Percentiles rank a stretch among this genome's conserved stretches.
phyloP scores from a whole-genome alignment of 345 rosid species.

The Dipteronia sinensis region DNA sequence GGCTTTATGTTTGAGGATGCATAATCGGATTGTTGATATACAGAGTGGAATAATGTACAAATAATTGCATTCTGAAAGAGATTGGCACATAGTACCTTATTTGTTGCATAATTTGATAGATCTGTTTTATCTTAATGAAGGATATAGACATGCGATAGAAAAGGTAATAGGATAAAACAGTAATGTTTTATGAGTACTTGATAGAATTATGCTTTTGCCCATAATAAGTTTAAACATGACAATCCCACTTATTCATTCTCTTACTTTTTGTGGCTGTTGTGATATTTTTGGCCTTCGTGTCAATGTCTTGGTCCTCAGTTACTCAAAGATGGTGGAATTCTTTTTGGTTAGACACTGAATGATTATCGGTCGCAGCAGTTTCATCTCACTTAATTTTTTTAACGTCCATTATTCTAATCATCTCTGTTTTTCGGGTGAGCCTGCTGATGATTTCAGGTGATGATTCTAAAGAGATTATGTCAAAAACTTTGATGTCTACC shows the following conservation, averaged over 20 bases:
- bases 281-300: not conserved
- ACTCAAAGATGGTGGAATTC: not conserved
- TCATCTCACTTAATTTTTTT: not conserved
- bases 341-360: not conserved
- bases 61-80: not conserved
- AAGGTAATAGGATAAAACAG: not conserved
- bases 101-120: not conserved
- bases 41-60: not conserved
- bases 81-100: not conserved
- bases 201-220: not conserved
- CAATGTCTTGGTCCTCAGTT: not conserved
- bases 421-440: not conserved
- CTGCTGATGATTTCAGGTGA: not conserved
- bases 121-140: not conserved
- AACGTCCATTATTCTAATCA: not conserved
- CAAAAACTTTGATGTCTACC: not conserved
- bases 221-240: not conserved
- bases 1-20: not conserved
- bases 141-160: constrained; percentile 1
- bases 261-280: not conserved
- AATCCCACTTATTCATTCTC: not conserved
- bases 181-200: not conserved
- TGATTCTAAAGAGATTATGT: not conserved
- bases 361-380: constrained; percentile 1
- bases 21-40: not conserved